Conservation (phyloP, 371 early-diverging fungal genomes). For the Zancudomyces culisetae region DNA sequence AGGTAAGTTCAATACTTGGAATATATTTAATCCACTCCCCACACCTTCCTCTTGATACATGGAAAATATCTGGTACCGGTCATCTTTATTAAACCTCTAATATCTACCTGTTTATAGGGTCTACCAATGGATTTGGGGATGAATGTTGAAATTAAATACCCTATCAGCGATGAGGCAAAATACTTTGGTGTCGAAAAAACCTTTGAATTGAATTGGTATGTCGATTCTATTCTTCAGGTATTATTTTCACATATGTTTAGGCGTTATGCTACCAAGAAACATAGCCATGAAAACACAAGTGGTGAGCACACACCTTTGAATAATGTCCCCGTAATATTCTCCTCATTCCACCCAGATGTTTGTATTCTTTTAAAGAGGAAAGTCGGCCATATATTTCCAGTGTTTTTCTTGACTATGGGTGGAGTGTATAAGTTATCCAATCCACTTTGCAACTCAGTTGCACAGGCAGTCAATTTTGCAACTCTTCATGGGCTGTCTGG, state of each 20-base stretch:
- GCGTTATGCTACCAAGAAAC: too few relatives aligned
- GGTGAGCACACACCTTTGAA: neutral
- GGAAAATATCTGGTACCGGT: neutral
- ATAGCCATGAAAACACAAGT: neutral
- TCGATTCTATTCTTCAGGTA: constrained; percentile 63
- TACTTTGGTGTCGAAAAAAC: constrained; percentile 28
- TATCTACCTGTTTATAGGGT: neutral
- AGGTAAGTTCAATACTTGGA: too few relatives aligned
- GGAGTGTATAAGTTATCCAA: constrained; percentile 59
- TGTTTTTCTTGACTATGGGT: constrained; percentile 81
- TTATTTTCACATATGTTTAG: constrained; percentile 25
- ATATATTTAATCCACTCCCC: too few relatives aligned
- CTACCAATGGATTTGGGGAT: constrained; percentile 41
- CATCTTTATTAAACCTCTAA: neutral
- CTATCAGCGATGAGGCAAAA: constrained; percentile 74
- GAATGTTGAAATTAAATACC: constrained; percentile 96
- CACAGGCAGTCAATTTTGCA: constrained; percentile 68
- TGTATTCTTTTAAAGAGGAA: constrained; percentile 67
- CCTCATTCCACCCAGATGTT: constrained; percentile 85
- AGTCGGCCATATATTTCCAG: constrained; percentile 53
- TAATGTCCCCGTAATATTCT: constrained; percentile 69
- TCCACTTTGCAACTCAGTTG: constrained; percentile 62
- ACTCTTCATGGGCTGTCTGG: constrained; percentile 55
- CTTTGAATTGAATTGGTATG: constrained; percentile 70
- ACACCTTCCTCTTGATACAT: neutral